These are phyloP conservation scores for Manihot esculenta DNA, from an alignment of 441 rosid species.

Conservation along the genomic window DNA sequence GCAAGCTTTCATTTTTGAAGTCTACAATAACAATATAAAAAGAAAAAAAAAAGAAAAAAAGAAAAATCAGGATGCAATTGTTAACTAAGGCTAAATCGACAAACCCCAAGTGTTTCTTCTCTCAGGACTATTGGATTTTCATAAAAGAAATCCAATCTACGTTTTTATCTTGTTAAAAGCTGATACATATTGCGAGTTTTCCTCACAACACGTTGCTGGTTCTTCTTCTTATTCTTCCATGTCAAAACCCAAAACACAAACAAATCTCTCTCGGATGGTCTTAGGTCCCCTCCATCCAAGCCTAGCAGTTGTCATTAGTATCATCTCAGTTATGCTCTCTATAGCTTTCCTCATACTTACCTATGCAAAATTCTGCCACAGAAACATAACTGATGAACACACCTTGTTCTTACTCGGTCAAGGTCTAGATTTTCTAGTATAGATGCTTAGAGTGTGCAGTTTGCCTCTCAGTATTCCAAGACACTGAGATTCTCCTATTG, in stretches of 20 bases:
- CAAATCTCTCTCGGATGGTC: neutral
- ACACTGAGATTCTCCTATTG: slow-evolving; percentile 52
- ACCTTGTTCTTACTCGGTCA: slow-evolving; percentile 27
- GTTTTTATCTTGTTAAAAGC: no score
- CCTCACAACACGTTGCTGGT: slow-evolving; percentile 8
- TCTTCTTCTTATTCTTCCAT: slow-evolving; percentile 8
- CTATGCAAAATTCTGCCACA: slow-evolving; percentile 61
- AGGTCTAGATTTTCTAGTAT: slow-evolving; percentile 56
- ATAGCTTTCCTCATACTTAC: slow-evolving; percentile 58
- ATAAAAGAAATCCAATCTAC: neutral
- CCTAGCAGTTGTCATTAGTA: slow-evolving; percentile 47
- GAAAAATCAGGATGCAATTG: no score
- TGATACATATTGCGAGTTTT: neutral
- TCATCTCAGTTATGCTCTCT: slow-evolving; percentile 51
- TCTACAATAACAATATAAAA: no score
- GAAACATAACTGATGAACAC: neutral
- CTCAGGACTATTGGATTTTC: neutral
- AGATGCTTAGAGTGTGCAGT: slow-evolving; percentile 82
- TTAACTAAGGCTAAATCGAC: neutral
- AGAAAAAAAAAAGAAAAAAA: no score
- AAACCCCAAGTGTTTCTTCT: slow-evolving; percentile 9
- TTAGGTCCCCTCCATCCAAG: slow-evolving; percentile 39
- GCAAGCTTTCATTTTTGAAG: no score
- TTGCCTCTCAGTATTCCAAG: slow-evolving; percentile 63
- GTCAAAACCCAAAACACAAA: slow-evolving; percentile 30